Evolutionary conservation across 1,284 basidiomycete genomes (phyloP).

Genomic region (Leccinum huronense): DNA sequence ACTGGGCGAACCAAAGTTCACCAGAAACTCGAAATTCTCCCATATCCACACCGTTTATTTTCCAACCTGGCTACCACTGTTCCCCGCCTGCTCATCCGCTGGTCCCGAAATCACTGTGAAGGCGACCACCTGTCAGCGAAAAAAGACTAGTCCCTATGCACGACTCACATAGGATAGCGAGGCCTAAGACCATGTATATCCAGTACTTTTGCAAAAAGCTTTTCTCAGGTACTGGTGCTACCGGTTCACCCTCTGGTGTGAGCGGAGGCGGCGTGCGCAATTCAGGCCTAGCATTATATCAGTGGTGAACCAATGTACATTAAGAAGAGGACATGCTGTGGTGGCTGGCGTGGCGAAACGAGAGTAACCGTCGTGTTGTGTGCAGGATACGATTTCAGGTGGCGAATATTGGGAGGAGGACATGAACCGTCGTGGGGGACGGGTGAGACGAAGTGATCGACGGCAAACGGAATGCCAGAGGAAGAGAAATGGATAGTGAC

Average conservation of each 20-base stretch:
- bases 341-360: constrained; percentile 48
- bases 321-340: constrained; percentile 46
- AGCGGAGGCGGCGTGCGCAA: constrained; percentile 65
- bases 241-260: constrained; percentile 61
- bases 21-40: neutral
- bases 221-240: constrained; percentile 65
- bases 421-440: constrained; percentile 66
- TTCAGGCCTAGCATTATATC: constrained; percentile 49
- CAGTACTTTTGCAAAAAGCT: constrained; percentile 87
- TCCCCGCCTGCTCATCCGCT: constrained; percentile 28
- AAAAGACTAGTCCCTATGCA: neutral
- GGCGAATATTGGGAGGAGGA: constrained; percentile 29
- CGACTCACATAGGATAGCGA: constrained; percentile 60
- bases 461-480: constrained; percentile 50
- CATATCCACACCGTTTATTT: constrained; percentile 19
- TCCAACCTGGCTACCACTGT: constrained; percentile 25
- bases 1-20: neutral
- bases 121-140: neutral
- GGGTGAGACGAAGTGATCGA: constrained; percentile 70
- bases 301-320: constrained; percentile 8
- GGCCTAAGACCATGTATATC: constrained; percentile 68
- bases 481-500: constrained; percentile 56
- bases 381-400: constrained; percentile 24
- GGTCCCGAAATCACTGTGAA: constrained; percentile 33
- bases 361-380: constrained; percentile 58